A percentile compares a stretch with the other conserved stretches of the same genome.
These are phyloP conservation scores for Lachancea sp. DNA, from an alignment of 805 yeast genomes.

Conservation along the genomic window DNA sequence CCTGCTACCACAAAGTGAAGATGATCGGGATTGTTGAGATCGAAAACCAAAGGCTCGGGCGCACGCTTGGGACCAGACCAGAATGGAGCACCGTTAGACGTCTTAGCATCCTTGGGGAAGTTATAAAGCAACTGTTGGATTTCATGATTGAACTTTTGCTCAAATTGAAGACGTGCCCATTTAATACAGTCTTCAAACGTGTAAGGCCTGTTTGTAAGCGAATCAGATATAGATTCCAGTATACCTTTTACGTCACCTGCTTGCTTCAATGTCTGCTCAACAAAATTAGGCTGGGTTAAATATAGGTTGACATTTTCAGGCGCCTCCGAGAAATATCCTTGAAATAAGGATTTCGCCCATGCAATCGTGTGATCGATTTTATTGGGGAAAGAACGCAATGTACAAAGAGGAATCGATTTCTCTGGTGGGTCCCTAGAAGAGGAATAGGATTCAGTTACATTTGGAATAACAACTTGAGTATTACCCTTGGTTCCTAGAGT, in stretches of 20 bases:
- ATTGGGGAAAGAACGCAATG: constrained; percentile 94
- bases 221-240: constrained; percentile 69
- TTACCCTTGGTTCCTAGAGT: constrained; percentile 98
- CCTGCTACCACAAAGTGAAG: constrained; percentile 79
- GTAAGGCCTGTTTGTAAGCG: constrained; percentile 76
- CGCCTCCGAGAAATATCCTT: constrained; percentile 83
- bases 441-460: constrained; percentile 90
- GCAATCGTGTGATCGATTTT: constrained; percentile 98
- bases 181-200: constrained; percentile 87
- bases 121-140: constrained; percentile 85
- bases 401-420: constrained; percentile 93
- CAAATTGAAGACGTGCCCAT: constrained; percentile 93
- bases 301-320: constrained; percentile 91
- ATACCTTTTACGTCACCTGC: constrained; percentile 87
- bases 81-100: constrained; percentile 85
- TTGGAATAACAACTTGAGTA: constrained; percentile 92
- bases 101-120: constrained; percentile 90
- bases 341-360: constrained; percentile 95
- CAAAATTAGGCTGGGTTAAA: constrained; percentile 85
- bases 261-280: constrained; percentile 85
- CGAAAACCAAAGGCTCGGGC: constrained; percentile 78
- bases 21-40: constrained; percentile 69
- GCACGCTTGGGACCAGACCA: constrained; percentile 99
- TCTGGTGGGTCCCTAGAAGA: constrained; percentile 98
- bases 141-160: constrained; percentile 75